phyloP scores from a whole-genome alignment of 1,284 basidiomycete genomes.

The Mrakiaceae sp. region DNA sequence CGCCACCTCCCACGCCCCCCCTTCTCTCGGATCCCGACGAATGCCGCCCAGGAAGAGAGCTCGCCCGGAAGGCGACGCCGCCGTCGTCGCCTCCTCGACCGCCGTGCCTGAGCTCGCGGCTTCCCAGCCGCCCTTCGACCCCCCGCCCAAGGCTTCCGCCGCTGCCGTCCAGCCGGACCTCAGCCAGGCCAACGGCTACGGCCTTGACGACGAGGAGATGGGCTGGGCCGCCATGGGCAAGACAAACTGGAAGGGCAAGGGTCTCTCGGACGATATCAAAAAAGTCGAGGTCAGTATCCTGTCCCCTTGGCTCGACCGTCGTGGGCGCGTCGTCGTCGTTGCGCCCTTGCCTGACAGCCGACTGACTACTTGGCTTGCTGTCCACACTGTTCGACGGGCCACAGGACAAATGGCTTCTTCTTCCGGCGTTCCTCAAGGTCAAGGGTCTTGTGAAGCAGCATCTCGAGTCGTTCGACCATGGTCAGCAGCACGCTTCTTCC shows the following conservation, averaged over 20 bases:
- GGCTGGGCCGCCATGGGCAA: conserved; percentile 35
- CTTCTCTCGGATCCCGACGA: background rate
- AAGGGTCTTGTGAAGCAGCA: conserved; percentile 99
- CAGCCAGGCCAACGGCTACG: conserved; percentile 14
- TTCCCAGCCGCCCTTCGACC: background rate
- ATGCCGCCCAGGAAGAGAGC: background rate
- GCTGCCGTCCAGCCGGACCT: background rate
- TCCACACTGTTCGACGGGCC: background rate
- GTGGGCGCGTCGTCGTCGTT: background rate
- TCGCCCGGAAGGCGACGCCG: background rate
- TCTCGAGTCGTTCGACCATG: conserved; percentile 88
- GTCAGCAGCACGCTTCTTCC: background rate
- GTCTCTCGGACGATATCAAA: conserved; percentile 41
- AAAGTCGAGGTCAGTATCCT: conserved; percentile 37
- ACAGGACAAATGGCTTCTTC: conserved; percentile 92
- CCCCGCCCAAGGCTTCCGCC: background rate
- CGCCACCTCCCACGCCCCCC: background rate
- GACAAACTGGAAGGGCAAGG: conserved; percentile 29
- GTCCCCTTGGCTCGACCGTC: background rate
- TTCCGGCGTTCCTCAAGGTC: conserved; percentile 89
- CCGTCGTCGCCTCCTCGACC: background rate
- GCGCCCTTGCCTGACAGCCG: background rate
- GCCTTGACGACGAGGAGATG: conserved; percentile 25
- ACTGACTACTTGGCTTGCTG: background rate
- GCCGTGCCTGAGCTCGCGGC: background rate